Evolutionary conservation across 345 rosid species (phyloP).

Genomic region (Viola odorata): DNA sequence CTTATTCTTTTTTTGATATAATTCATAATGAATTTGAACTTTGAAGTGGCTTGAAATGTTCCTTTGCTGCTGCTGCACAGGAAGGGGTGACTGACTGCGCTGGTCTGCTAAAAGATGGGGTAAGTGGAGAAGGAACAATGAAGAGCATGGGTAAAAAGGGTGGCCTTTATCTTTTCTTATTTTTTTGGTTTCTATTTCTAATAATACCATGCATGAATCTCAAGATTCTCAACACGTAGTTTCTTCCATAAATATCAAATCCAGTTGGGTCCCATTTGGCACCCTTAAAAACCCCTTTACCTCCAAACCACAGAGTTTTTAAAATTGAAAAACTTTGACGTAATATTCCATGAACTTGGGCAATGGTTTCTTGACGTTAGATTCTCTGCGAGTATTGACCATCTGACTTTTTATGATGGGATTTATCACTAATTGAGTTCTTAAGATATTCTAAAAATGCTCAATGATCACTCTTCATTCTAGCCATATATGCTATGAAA

Average conservation of each 20-base stretch:
- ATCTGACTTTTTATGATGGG: too few relatives aligned
- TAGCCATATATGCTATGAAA: too few relatives aligned
- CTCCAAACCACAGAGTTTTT: neutral
- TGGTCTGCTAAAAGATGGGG: neutral
- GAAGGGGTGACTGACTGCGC: neutral
- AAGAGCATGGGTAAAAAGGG: neutral
- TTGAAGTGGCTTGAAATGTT: too few relatives aligned
- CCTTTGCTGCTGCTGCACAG: too few relatives aligned
- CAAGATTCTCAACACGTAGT: slow-evolving; percentile 25
- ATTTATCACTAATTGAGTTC: too few relatives aligned
- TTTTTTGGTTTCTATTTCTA: neutral
- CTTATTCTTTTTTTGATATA: too few relatives aligned
- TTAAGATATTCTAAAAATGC: too few relatives aligned
- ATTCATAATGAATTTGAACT: too few relatives aligned
- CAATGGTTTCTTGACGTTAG: slow-evolving; percentile 18
- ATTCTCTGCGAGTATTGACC: slow-evolving; percentile 20
- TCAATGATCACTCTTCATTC: too few relatives aligned
- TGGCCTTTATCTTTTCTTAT: neutral
- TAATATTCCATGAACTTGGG: slow-evolving; percentile 10
- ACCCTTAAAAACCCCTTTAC: neutral
- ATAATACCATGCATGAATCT: slow-evolving; percentile 32
- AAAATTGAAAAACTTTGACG: neutral
- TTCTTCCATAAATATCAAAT: neutral
- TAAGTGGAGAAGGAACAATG: neutral
- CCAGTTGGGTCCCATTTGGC: slow-evolving; percentile 2